phyloP scores from a whole-genome alignment of 1,284 basidiomycete genomes.

The Sporisorium scitamineum region DNA sequence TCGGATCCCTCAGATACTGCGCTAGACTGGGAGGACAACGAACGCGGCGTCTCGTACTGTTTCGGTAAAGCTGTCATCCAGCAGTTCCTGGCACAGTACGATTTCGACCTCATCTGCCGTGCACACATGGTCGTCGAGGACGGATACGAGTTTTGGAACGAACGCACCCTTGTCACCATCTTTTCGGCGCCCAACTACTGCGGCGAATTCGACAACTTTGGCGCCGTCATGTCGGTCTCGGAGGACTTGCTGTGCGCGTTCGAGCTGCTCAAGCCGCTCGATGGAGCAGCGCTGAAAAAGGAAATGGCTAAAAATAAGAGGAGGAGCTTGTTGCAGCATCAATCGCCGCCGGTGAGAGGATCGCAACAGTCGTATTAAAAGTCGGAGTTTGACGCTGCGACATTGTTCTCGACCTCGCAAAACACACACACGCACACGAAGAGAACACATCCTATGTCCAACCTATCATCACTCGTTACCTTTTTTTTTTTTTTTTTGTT shows the following conservation, averaged over 20 bases:
- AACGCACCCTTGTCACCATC: conserved; percentile 95
- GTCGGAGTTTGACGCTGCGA: too few relatives aligned
- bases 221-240: conserved; percentile 82
- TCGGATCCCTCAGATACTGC: conserved; percentile 98
- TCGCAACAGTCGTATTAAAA: conserved; percentile 33
- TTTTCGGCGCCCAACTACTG: conserved; percentile 95
- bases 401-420: background rate
- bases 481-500: background rate
- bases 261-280: conserved; percentile 91
- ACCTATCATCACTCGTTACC: background rate
- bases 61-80: conserved; percentile 98
- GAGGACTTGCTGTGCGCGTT: conserved; percentile 98
- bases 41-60: conserved; percentile 99
- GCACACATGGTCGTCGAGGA: conserved; percentile 99
- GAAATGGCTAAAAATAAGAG: conserved; percentile 99
- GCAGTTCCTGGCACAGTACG: conserved; percentile 84
- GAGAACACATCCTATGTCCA: background rate
- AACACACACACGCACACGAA: background rate
- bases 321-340: conserved; percentile 75
- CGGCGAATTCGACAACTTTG: conserved; percentile 98
- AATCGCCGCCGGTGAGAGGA: conserved; percentile 29
- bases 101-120: conserved; percentile 99
- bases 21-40: conserved; percentile 99
- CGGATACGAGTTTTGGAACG: conserved; percentile 99
- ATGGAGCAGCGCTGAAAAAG: conserved; percentile 93